Base-by-base conservation (phyloP, 1,284 basidiomycete genomes). In the Xerocomus amazonicus region DNA sequence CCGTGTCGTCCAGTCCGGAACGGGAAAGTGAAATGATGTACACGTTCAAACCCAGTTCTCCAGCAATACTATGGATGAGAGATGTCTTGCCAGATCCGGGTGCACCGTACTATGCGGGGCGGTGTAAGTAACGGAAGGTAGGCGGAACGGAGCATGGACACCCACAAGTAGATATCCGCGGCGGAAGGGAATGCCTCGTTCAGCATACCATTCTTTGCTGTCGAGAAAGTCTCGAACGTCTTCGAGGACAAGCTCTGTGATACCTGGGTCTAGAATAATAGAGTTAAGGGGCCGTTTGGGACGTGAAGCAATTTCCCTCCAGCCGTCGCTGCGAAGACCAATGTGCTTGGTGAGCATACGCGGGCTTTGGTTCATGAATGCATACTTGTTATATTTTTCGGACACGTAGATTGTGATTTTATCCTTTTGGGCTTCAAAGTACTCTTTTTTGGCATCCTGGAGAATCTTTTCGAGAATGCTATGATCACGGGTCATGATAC, bases 21-120 rank as follows among this genome's bases (percentile, higher is more conserved):
- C 80, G 76, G 3, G 86, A 83, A n/a, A 92, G 76, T 1, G 85
- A 84, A 37, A 92, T 66, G 41, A 88, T 78, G 63, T 87, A 91
- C 40, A 92, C 79, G 56, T 90, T 79, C 26, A 91, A 71, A 3
- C 77, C 77, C 31, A 92, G 77, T 65, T 87, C 86, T 12, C 87
- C 85, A 0, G 89, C 89, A 12, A 92, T 69, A 36, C 81, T 80
- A 54, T 88, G 84, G 47, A 91, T 82, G 57, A 86, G 72, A 23
- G 82, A 86, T 0, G 86, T 87, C 61, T 90, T 90, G 2, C 89
- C 89, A 14, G 81, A 79, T 13, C 87, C 87, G 19, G 88, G 84
- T 4, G 78, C 81, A 32, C 88, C 88, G 59, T 87, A 78, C 77
- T 81, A 57, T 58, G 29, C 29, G 40, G 29, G 3, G 4, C 12